Evolutionary conservation across 371 early-diverging fungal genomes (phyloP).

Genomic region (Mucor mucedo): DNA sequence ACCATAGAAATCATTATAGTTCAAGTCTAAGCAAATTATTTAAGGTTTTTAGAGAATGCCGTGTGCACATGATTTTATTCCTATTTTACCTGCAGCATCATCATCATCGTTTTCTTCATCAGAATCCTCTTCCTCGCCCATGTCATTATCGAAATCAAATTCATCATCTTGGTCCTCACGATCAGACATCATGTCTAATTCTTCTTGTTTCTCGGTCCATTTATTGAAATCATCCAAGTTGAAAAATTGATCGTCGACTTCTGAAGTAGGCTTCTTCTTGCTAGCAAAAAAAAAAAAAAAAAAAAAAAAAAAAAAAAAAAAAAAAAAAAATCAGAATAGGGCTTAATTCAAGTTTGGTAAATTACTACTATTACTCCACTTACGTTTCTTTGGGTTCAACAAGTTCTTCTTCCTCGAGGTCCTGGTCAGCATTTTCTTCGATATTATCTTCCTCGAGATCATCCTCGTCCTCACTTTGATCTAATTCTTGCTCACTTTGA

Average conservation of each 20-base stretch:
- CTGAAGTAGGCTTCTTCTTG: slow-evolving; percentile 44
- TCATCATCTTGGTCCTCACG: slow-evolving; percentile 60
- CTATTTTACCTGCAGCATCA: slow-evolving; percentile 24
- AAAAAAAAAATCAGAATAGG: background rate
- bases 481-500: slow-evolving; percentile 27
- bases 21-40: slow-evolving; percentile 40
- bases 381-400: slow-evolving; percentile 2
- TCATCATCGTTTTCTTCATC: slow-evolving; percentile 52
- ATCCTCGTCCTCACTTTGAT: slow-evolving; percentile 27
- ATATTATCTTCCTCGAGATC: slow-evolving; percentile 23
- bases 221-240: slow-evolving; percentile 65
- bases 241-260: slow-evolving; percentile 74
- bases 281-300: background rate
- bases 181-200: slow-evolving; percentile 39
- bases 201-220: slow-evolving; percentile 59
- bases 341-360: background rate
- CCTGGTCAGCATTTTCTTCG: background rate
- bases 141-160: slow-evolving; percentile 57
- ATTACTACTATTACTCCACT: background rate
- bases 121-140: slow-evolving; percentile 56
- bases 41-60: too few species aligned
- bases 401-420: background rate
- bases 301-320: background rate
- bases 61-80: background rate
- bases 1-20: slow-evolving; percentile 59